Evolutionary conservation across 768 basidiomycete genomes (phyloP), one percentile per base, ranked within the genome.

Genomic region (Cyathus striatus): DNA sequence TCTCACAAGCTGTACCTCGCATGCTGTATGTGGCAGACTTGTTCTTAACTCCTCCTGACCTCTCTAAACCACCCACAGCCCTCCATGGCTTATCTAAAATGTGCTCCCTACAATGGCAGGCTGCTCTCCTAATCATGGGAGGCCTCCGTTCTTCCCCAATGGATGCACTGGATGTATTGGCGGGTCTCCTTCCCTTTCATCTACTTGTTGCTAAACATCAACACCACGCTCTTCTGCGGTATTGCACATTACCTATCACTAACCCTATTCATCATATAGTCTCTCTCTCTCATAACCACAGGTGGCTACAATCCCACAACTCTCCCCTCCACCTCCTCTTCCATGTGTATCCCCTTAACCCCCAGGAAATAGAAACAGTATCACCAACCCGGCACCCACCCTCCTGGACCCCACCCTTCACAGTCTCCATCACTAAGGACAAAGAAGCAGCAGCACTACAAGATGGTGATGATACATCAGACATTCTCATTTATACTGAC

Each of bases 21-120:
- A 62, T 66, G 48, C 49, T 62, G 17, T 68, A 67, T 39, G 59
- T 53, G 12, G 53, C 49, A 1, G 57, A 63, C n/a, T 43, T 63
- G 17, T 65, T 47, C 45, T 16, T 32, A n/a, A n/a, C 52, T 16
- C 45, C 48, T 24, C 32, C 23, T 9, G n/a, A 25, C 17, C 17
- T n/a, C 14, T 2, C 6, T 3, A 7, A 32, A 7, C 17, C 17
- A 26, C 25, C 36, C n/a, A 38, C 3, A 5, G 36, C 13, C 3
- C 3, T 38, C 26, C 26, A 24, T 22, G 13, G 21, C 18, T 13
- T 16, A 18, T 2, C 23, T 13, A 27, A 42, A n/a, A 13, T 42
- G n/a, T 13, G 16, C 3, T 24, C 13, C 5, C 23, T 54, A 14
- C 50, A 47, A 41, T 2, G 48, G 18, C 5, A 25, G 24, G 48